Conservation (phyloP, 1,139 yeast genomes). For the Protomyces lactucae-debilis region DNA sequence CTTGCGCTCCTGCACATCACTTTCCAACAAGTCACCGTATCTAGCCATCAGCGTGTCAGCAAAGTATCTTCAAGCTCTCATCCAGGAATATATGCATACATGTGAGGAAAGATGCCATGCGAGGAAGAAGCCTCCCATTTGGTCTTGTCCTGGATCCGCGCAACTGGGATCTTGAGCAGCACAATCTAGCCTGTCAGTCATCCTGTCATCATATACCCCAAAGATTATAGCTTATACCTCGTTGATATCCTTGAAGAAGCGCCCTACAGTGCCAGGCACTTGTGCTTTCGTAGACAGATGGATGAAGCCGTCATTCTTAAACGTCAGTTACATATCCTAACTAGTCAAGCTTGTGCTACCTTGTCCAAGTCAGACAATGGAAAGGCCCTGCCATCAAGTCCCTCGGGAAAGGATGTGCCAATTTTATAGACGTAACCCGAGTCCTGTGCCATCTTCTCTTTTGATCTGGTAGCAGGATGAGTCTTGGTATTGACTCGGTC, state of each 20-base stretch:
- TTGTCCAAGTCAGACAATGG: slow-evolving; percentile 19
- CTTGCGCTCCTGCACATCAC: slow-evolving; percentile 5
- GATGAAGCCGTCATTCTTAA: slow-evolving; percentile 22
- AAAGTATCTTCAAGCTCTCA: too few species aligned
- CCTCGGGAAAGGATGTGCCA: slow-evolving; percentile 8
- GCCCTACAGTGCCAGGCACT: slow-evolving; percentile 24
- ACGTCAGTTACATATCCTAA: neutral
- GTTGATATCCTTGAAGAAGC: slow-evolving; percentile 8
- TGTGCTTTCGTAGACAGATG: slow-evolving; percentile 17
- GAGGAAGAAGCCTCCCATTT: slow-evolving; percentile 13
- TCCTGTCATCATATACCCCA: neutral
- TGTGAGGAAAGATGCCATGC: slow-evolving; percentile 21
- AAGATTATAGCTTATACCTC: neutral
- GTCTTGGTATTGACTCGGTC: neutral
- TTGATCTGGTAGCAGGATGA: neutral
- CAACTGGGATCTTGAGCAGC: slow-evolving; percentile 5
- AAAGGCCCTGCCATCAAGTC: neutral
- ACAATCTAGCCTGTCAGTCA: slow-evolving; percentile 1
- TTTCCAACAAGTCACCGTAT: slow-evolving; percentile 14
- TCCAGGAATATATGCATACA: neutral
- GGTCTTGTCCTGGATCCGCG: slow-evolving; percentile 5
- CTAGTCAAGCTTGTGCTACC: neutral
- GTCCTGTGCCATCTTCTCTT: neutral
- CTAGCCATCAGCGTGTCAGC: neutral
- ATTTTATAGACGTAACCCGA: slow-evolving; percentile 10